phyloP scores from a whole-genome alignment of 1,284 basidiomycete species.

The Ganoderma lucidum region DNA sequence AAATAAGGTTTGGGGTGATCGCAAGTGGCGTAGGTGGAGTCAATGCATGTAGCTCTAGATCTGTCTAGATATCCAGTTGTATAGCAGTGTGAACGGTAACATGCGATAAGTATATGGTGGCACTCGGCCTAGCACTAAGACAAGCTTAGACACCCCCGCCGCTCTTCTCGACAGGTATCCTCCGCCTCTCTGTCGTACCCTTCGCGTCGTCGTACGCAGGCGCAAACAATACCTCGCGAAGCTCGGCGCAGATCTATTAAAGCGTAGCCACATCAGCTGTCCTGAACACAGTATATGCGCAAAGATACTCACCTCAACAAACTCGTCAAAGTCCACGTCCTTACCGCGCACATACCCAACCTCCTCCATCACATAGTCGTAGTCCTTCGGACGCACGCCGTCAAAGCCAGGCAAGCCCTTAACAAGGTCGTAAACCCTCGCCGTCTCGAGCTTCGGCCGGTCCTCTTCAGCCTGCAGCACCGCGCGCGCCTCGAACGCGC shows the following conservation, averaged over 20 bases:
- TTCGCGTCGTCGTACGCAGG: conserved; percentile 48
- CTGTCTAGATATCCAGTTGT: neutral
- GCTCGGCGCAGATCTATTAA: conserved; percentile 75
- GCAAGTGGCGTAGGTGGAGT: conserved; percentile 1
- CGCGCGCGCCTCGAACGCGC: conserved; percentile 56
- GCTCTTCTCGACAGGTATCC: conserved; percentile 87
- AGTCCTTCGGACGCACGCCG: conserved; percentile 61
- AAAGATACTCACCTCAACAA: conserved; percentile 69
- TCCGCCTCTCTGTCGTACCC: conserved; percentile 54
- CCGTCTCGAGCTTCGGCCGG: conserved; percentile 44
- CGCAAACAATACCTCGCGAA: conserved; percentile 80
- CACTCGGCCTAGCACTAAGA: neutral
- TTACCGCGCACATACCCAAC: conserved; percentile 67
- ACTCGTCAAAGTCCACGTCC: conserved; percentile 78
- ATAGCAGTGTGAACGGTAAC: neutral
- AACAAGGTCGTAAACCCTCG: conserved; percentile 53
- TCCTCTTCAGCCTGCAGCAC: conserved; percentile 2
- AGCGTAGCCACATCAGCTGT: conserved; percentile 1
- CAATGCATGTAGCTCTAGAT: neutral
- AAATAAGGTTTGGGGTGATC: conserved; percentile 9
- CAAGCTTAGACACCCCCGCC: conserved; percentile 77
- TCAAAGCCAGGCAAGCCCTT: conserved; percentile 61
- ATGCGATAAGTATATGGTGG: conserved; percentile 2
- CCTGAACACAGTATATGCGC: neutral
- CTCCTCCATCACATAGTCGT: conserved; percentile 79